Base-by-base conservation (phyloP, 306 rosid species). In the Notholithocarpus densiflorus region DNA sequence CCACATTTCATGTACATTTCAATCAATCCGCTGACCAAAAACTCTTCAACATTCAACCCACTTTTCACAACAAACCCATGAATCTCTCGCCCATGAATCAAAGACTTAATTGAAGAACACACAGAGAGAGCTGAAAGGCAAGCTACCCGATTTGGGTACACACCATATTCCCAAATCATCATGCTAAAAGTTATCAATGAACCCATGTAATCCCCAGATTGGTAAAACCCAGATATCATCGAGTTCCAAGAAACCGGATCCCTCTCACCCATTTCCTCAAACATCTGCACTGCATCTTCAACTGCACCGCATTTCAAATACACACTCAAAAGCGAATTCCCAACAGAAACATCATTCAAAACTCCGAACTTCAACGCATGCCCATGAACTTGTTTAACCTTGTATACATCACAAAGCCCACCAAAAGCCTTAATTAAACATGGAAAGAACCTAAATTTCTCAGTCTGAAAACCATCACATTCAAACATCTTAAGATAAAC, bases 1-100 rank as follows among this genome's bases (percentile, higher is more conserved):
- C 86, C 84, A 68, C 80, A 82, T 60, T 86, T 86, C 89, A 86
- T 82, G 82, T 86, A 86, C 84, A 82, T 78, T 14, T 82, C 82
- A 45, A 76, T 76, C 71, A 86, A 71, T 21, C 77, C 80, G 19
- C 86, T 82, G 75, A 86, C 73, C 54, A 86, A 34, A 73, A 79
- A 86, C 34, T 82, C 74, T 71, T 82, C 89, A 27, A 64, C 57
- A 77, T n/a, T 77, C 71, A 86, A 68, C 53, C 74, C 82, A 15
- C 65, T 76, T 80, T 85, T 85, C 76, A 81, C 68, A 43, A 74
- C 79, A 72, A 73, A 85, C 20, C 80, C 84, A 68, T 82, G 89
- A 76, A 86, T 40, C 76, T 86, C 82, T 27, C 60, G 56, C n/a
- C 84, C 89, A 43, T 53, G 66, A 65, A 79, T 17, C 74, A 76